Evolutionary conservation across 108 stramenopile genomes (phyloP).

Genomic region (Ochromonas danica): DNA sequence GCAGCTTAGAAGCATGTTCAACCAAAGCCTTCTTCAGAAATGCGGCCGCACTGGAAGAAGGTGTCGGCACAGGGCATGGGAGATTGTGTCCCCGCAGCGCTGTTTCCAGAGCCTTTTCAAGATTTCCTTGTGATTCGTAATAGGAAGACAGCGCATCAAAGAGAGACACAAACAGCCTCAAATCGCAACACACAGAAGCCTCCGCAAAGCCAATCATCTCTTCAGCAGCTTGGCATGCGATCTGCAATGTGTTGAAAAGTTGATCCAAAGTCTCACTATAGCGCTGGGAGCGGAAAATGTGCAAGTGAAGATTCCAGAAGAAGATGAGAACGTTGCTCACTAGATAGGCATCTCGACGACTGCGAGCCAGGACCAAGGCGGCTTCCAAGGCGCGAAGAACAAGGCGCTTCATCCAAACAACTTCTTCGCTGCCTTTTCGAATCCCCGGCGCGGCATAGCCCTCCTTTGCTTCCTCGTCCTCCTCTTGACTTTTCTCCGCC

Average conservation of each 20-base stretch:
- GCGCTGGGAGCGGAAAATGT: neutral
- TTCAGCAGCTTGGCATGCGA: neutral
- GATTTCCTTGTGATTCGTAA: neutral
- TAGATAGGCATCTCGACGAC: neutral
- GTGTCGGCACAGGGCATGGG: neutral
- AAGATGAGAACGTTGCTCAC: neutral
- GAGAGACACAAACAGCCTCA: neutral
- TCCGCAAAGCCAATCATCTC: neutral
- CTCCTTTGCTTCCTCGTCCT: neutral
- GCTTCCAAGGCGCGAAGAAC: neutral
- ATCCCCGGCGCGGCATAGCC: neutral
- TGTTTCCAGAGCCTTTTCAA: neutral
- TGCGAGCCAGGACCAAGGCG: neutral
- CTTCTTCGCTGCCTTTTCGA: no score
- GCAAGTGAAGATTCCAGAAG: conserved; percentile 30
- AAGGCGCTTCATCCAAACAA: neutral
- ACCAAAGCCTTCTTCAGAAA: neutral
- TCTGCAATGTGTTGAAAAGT: neutral
- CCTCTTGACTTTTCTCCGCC: neutral
- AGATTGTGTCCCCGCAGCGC: neutral
- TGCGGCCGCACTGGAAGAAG: neutral
- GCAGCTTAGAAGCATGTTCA: neutral
- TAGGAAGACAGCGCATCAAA: neutral
- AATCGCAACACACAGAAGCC: neutral
- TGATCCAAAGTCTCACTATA: neutral